Percentiles rank a stretch among this genome's conserved stretches.
Evolutionary conservation across 2,329 filamentous ascomycete species (phyloP).

Genomic region (Phialemonium atrogriseum): DNA sequence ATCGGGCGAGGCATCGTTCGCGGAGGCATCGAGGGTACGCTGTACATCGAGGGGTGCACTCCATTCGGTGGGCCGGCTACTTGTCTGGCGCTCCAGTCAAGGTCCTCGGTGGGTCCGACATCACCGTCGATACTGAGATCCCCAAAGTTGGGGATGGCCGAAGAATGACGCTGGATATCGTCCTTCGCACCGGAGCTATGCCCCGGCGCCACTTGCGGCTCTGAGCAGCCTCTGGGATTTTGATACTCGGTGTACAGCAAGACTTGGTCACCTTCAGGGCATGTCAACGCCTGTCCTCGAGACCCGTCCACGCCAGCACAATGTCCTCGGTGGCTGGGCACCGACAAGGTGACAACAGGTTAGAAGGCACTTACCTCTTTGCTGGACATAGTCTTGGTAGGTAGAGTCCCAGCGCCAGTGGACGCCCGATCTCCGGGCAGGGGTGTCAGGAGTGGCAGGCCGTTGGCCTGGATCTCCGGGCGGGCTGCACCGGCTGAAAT

Average conservation of each 20-base stretch:
- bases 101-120: no score
- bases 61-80: neutral
- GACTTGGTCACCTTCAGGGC: neutral
- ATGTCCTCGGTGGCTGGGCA: neutral
- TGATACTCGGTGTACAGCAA: constrained; percentile 2
- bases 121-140: no score
- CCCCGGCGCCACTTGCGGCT: neutral
- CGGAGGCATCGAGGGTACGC: no score
- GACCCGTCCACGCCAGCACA: no score
- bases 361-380: constrained; percentile 1
- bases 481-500: no score
- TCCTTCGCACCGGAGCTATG: neutral
- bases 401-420: neutral
- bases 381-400: constrained; percentile 1
- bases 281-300: no score
- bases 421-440: neutral
- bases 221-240: neutral
- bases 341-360: neutral
- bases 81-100: neutral
- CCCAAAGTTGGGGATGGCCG: neutral
- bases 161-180: neutral
- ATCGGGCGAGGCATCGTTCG: no score
- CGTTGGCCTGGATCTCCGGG: neutral
- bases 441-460: no score
- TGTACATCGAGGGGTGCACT: neutral